Evolutionary conservation across 805 yeast genomes (phyloP), one percentile per base, ranked within the genome.

Genomic region (Metschnikowia amazonensis): DNA sequence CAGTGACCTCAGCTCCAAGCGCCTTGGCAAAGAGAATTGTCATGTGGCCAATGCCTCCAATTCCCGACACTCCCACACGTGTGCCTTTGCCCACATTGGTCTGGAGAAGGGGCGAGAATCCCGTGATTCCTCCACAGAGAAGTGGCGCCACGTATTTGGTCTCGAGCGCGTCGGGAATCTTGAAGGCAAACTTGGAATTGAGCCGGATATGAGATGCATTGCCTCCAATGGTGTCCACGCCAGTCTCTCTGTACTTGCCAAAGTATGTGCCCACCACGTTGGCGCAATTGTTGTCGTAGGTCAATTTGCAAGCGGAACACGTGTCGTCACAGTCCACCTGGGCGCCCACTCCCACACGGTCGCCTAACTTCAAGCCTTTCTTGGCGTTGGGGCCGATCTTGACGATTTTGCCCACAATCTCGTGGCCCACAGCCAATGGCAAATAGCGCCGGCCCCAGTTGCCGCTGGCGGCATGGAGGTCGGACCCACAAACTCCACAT

Each of bases 291-390:
- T 37, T 53, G 40, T 53, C 49, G 24, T 32, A 36, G 8, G 42
- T 18, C 39, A 21, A 11, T 8, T 45, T 42, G 32, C 57, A 53
- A 3, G 53, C 52, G 20, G 43, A 34, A 28, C 55, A 53, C 4
- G 44, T 33, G 21, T 39, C 46, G 35, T 51, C 55, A 18, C 52
- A 44, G 42, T 53, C 57, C n/a, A 41, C 43, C 58, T 79, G 82
- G 21, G 94, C 92, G 55, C 95, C 95, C 41, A 85, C 75, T 44
- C 92, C 95, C 23, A 85, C 94, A 52, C 88, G 72, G 53, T 87
- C 83, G 45, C 95, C 95, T 16, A 82, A 61, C 60, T 72, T 77
- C 67, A 65, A 73, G 43, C 55, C 55, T 20, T 45, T 20, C 29
- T 47, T 53, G 33, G 54, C 57, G 14, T 53, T 51, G 5, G 53